Evolutionary conservation across 2,329 filamentous ascomycete genomes (phyloP).

Genomic region (Chalara sp.): DNA sequence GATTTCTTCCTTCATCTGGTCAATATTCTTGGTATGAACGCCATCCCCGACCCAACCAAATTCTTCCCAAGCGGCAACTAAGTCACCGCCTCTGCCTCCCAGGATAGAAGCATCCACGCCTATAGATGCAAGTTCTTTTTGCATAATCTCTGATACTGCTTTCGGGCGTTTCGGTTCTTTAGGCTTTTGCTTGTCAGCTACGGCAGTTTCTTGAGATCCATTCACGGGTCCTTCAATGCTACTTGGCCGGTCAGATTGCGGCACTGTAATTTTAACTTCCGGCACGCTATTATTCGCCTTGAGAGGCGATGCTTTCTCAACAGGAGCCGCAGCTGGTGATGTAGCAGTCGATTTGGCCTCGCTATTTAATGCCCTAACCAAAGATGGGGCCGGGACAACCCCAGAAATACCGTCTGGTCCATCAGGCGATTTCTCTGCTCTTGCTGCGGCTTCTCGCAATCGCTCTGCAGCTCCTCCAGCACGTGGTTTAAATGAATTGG

Average conservation of each 20-base stretch:
- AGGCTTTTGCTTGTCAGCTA: conserved; percentile 20
- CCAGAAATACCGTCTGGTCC: conserved; percentile 85
- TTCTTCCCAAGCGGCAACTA: conserved; percentile 75
- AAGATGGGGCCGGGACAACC: conserved; percentile 73
- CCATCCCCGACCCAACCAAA: conserved; percentile 83
- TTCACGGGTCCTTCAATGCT: conserved; percentile 34
- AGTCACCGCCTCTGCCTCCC: conserved; percentile 69
- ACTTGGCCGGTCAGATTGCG: conserved; percentile 33
- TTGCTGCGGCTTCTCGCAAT: conserved; percentile 46
- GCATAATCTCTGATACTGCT: conserved; percentile 25
- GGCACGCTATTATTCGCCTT: conserved; percentile 36
- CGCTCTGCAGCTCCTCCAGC: conserved; percentile 81
- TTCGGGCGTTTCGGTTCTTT: conserved; percentile 24
- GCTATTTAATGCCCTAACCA: conserved; percentile 35
- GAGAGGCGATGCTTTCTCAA: conserved; percentile 14
- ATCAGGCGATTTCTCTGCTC: conserved; percentile 47
- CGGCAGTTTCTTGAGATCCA: conserved; percentile 26
- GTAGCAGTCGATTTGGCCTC: conserved; percentile 21
- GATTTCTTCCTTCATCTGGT: conserved; percentile 75
- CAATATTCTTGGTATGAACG: conserved; percentile 67
- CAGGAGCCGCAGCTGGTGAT: conserved; percentile 17
- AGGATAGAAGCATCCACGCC: conserved; percentile 74
- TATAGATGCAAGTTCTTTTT: conserved; percentile 37
- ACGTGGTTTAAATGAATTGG: conserved; percentile 74
- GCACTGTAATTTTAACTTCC: conserved; percentile 51